phyloP scores from a whole-genome alignment of 768 basidiomycete genomes.

The Leccinum subgranulosum region DNA sequence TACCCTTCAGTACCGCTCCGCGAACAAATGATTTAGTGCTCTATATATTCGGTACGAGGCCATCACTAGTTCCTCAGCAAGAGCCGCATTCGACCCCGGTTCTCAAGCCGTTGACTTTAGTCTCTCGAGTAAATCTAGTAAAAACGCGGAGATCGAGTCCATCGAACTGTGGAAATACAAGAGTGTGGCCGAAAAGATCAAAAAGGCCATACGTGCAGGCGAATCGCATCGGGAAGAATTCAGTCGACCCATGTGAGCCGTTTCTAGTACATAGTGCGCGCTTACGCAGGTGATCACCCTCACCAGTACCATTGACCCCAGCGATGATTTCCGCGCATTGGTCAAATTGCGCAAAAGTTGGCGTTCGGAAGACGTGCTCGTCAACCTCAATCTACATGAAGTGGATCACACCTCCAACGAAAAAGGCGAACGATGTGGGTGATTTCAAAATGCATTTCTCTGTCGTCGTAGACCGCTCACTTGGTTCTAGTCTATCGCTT shows the following conservation, averaged over 20 bases:
- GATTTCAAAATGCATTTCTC: background rate
- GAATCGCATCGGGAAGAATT: background rate
- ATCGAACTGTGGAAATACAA: too few species aligned
- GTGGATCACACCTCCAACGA: background rate
- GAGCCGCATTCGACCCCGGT: background rate
- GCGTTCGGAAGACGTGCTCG: background rate
- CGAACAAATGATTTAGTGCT: background rate
- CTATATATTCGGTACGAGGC: background rate
- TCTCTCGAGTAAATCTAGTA: background rate
- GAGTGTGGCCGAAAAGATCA: background rate
- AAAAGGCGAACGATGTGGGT: constrained; percentile 5
- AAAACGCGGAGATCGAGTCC: too few species aligned
- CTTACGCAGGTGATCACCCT: background rate
- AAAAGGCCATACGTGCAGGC: background rate
- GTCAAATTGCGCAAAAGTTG: background rate
- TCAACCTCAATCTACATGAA: constrained; percentile 6
- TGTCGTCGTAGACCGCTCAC: background rate
- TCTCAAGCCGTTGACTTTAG: background rate
- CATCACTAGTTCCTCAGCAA: background rate
- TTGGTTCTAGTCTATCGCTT: constrained; percentile 7
- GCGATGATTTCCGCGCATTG: background rate
- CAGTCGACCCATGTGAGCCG: constrained; percentile 5
- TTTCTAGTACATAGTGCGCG: background rate
- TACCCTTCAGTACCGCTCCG: background rate
- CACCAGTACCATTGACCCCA: constrained; percentile 1